Conservation (phyloP, 176 grass and related monocot species). For the Aegilops tauschii region DNA sequence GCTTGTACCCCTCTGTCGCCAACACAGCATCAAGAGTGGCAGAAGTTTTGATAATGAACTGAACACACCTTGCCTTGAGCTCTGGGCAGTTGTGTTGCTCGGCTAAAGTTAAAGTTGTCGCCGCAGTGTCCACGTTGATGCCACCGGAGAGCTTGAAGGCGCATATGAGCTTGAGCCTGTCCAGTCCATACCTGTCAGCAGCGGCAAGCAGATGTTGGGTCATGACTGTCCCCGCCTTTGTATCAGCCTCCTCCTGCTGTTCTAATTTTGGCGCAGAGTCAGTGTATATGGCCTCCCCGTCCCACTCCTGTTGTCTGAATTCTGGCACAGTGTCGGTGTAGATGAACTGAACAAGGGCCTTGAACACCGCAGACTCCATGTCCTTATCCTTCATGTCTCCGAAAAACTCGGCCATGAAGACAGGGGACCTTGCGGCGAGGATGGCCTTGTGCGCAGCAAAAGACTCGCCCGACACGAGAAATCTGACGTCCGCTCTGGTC, state of each 20-base stretch:
- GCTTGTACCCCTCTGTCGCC: neutral
- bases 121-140: neutral
- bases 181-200: constrained; percentile 44
- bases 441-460: neutral
- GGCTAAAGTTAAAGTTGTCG: constrained; percentile 15
- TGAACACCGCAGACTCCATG: constrained; percentile 25
- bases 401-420: constrained; percentile 14
- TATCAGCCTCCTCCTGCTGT: too few relatives aligned
- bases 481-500: neutral
- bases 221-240: neutral
- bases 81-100: constrained; percentile 23
- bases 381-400: neutral
- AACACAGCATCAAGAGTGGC: neutral
- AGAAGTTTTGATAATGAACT: constrained; percentile 6
- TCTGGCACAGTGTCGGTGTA: constrained; percentile 38
- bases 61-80: constrained; percentile 27
- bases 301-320: too few relatives aligned
- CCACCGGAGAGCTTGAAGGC: neutral
- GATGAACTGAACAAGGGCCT: constrained; percentile 46
- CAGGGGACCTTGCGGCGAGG: constrained; percentile 13
- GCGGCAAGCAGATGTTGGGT: constrained; percentile 32
- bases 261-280: too few relatives aligned
- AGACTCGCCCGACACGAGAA: neutral
- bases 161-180: neutral
- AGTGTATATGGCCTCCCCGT: too few relatives aligned